Evolutionary conservation across 345 rosid genomes (phyloP), one percentile per base, ranked within the genome.

Genomic region (Populus ilicifolia): DNA sequence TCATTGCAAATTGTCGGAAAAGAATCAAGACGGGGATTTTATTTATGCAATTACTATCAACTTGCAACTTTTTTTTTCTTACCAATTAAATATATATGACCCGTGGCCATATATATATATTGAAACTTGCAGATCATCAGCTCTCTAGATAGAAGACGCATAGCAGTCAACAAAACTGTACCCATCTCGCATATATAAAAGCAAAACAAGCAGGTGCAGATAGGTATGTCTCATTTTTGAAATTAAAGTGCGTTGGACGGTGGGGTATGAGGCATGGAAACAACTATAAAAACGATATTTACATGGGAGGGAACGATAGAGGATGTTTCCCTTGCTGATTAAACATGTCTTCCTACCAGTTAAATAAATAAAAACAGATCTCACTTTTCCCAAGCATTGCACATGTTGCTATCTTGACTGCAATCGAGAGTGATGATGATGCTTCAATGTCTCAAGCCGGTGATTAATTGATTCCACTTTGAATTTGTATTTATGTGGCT

Each of bases 321-420:
- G 39, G 73, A 70, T 70, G 62, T 70, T 70, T 46, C 73, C 29
- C 23, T 70, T 18, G 6, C 13, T 50, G 29, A 18, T 27, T 70
- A 25, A 25, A 70, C 27, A 44, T 7, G 5, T 38, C 50, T 13
- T 44, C 16, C 50, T 44, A 13, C 50, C 14, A 44, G 11, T 44
- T 44, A 12, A 44, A 44, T 44, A 43, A 39, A 69, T 21, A 41
- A 8, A 10, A 25, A 5, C 6, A 73, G n/a, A 14, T 5, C 33
- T 72, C 38, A 52, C 50, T 56, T 56, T 72, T 36, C 52, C 67
- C 23, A 23, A 25, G 75, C 33, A 54, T 6, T 36, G 21, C 75
- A 73, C 75, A 56, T 59, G 75, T 33, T 33, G 44, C 64, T 35
- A 72, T 72, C 67, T 50, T 72, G 67, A 59, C 56, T 56, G 16